A percentile compares a stretch with the other conserved stretches of the same genome.
Conservation (phyloP, 225 moss, liverwort and hornwort species). For the Bryum argenteum region DNA sequence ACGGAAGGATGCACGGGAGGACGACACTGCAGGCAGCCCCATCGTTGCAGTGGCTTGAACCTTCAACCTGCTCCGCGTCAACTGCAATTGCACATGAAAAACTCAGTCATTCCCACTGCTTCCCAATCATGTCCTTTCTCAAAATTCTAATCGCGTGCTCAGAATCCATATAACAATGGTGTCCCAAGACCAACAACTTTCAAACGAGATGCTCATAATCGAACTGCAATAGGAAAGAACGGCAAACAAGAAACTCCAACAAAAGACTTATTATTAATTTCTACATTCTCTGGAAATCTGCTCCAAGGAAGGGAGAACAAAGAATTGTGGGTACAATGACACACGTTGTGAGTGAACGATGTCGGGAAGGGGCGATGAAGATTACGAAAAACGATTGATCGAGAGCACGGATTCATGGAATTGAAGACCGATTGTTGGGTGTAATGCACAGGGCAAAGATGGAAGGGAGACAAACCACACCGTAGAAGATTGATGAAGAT, state of each 20-base stretch:
- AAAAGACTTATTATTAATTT: too few species aligned
- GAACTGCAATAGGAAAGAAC: too few species aligned
- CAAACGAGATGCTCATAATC: too few species aligned
- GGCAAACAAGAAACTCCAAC: too few species aligned
- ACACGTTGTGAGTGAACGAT: too few species aligned
- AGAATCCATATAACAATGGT: neutral
- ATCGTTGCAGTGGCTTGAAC: slow-evolving; percentile 31
- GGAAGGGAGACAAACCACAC: slow-evolving; percentile 12
- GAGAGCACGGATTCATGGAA: neutral
- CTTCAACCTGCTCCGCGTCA: slow-evolving; percentile 23
- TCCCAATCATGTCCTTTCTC: neutral
- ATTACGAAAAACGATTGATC: too few species aligned
- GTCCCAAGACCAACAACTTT: too few species aligned
- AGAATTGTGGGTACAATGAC: too few species aligned
- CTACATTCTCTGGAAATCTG: too few species aligned
- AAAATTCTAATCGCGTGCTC: slow-evolving; percentile 5
- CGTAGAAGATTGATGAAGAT: neutral
- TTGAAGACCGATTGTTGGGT: neutral
- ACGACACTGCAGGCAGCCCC: slow-evolving; percentile 44
- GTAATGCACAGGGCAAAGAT: neutral
- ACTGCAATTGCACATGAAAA: slow-evolving; percentile 28
- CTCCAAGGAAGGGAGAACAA: too few species aligned
- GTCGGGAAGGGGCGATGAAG: too few species aligned
- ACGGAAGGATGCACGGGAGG: slow-evolving; percentile 43
- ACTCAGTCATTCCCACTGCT: slow-evolving; percentile 1